Percentiles rank a stretch among this genome's conserved stretches.
phyloP scores from a whole-genome alignment of 225 moss, liverwort and hornwort species.

The Straminergon stramineum region DNA sequence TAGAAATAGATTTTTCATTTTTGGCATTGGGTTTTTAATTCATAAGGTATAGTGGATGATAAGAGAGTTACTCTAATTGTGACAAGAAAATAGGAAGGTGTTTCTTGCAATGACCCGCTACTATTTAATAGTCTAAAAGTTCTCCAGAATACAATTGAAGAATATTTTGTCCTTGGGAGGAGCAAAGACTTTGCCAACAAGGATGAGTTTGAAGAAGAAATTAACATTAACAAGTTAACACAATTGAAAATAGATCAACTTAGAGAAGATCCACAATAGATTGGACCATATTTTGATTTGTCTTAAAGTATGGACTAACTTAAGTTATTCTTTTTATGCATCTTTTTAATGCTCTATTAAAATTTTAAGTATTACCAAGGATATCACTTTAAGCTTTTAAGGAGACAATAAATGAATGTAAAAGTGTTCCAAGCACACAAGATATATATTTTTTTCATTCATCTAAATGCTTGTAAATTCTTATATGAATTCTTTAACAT shows the following conservation, averaged over 20 bases:
- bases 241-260: neutral
- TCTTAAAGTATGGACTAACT: neutral
- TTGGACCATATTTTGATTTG: neutral
- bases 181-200: neutral
- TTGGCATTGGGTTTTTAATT: too few relatives aligned
- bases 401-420: neutral
- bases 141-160: neutral
- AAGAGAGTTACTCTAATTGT: too few relatives aligned
- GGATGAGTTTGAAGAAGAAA: neutral
- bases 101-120: too few relatives aligned
- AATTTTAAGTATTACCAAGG: neutral
- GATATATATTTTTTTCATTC: neutral
- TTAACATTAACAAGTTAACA: neutral
- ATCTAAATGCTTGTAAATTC: neutral
- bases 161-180: neutral
- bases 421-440: neutral
- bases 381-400: neutral
- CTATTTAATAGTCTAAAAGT: neutral
- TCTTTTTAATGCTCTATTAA: neutral
- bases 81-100: too few relatives aligned
- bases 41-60: too few relatives aligned
- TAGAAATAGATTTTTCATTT: too few relatives aligned
- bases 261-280: neutral
- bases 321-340: neutral
- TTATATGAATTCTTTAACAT: neutral